A percentile compares a stretch with the other conserved stretches of the same genome.
These are phyloP conservation scores for Penicillium bovifimosum DNA, from an alignment of 495 filamentous ascomycete species.

Conservation along the genomic window DNA sequence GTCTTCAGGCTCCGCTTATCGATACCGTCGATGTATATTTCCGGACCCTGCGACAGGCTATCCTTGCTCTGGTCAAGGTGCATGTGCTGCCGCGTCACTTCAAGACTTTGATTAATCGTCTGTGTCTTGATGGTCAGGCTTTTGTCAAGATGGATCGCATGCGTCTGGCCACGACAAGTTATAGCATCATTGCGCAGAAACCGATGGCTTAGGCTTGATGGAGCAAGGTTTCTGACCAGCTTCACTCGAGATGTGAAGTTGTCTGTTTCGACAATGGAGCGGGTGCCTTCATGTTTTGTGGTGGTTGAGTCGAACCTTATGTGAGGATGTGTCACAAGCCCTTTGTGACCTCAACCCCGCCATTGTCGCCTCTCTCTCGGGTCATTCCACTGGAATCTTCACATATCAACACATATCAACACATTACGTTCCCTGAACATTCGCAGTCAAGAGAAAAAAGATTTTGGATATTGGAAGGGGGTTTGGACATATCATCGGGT, in stretches of 20 bases:
- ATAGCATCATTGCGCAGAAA: constrained; percentile 58
- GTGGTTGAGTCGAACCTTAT: background rate
- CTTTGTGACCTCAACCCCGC: background rate
- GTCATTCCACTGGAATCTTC: background rate
- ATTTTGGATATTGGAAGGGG: constrained; percentile 5
- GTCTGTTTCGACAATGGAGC: background rate
- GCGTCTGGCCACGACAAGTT: constrained; percentile 55
- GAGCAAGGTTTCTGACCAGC: background rate
- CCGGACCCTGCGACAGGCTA: constrained; percentile 49
- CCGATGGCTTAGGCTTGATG: constrained; percentile 24
- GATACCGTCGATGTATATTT: constrained; percentile 58
- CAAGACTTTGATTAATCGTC: constrained; percentile 57
- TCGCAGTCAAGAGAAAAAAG: constrained; percentile 6
- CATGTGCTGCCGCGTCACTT: constrained; percentile 52
- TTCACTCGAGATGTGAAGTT: background rate
- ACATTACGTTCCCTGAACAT: constrained; percentile 20
- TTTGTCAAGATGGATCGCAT: constrained; percentile 60
- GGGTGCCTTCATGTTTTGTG: background rate
- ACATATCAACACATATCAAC: background rate
- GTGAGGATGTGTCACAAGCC: background rate
- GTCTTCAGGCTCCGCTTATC: constrained; percentile 54
- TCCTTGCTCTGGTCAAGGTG: constrained; percentile 48
- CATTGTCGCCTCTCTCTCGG: background rate
- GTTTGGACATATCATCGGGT: background rate
- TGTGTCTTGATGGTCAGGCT: constrained; percentile 55